Evolutionary conservation across 345 rosid genomes (phyloP).

Genomic region (Punica granatum): DNA sequence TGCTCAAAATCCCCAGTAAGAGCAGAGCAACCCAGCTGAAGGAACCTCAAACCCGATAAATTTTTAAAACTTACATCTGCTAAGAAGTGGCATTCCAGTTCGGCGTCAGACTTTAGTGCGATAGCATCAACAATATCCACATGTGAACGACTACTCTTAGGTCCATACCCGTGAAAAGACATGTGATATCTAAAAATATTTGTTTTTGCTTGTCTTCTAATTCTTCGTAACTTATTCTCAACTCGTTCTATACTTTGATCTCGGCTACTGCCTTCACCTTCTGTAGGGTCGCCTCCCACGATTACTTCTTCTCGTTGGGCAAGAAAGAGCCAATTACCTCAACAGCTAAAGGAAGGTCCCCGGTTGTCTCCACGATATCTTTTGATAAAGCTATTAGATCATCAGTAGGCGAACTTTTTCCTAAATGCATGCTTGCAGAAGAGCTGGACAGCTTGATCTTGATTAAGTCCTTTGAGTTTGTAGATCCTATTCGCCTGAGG

Average conservation of each 20-base stretch:
- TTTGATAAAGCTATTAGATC: background rate
- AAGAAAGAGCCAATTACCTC: slow-evolving; percentile 1
- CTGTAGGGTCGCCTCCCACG: background rate
- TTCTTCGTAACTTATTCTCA: background rate
- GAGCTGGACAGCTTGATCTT: too few species aligned
- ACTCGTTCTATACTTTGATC: background rate
- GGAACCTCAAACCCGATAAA: background rate
- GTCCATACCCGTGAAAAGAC: background rate
- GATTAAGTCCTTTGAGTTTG: too few species aligned
- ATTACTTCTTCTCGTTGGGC: background rate
- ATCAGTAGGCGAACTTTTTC: background rate
- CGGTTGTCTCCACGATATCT: background rate
- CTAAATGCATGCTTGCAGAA: background rate
- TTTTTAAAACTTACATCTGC: background rate
- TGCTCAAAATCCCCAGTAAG: background rate
- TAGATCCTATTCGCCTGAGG: too few species aligned
- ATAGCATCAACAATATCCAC: background rate
- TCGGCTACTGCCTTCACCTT: background rate
- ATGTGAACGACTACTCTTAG: background rate
- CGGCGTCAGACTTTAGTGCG: too few species aligned
- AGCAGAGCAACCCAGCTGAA: background rate
- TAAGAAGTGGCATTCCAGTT: too few species aligned
- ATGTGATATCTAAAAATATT: background rate
- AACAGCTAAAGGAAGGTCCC: background rate
- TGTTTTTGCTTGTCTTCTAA: background rate